These are phyloP conservation scores for Fusarium nematophilum DNA, from an alignment of 2,329 filamentous ascomycete species.

Conservation along the genomic window DNA sequence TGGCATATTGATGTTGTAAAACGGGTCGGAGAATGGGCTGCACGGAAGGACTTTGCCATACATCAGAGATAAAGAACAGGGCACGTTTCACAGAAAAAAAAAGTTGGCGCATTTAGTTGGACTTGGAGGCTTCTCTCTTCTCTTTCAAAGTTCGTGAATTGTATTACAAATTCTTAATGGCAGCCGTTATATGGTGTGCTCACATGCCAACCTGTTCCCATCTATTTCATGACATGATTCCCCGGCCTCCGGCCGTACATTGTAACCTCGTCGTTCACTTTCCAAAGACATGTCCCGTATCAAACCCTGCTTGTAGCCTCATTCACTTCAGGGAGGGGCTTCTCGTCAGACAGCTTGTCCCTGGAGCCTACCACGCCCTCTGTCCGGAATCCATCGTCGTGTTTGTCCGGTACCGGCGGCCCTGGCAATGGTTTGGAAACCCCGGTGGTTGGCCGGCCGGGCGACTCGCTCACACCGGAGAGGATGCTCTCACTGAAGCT, in stretches of 20 bases:
- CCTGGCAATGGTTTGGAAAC: constrained; percentile 21
- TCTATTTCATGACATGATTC: constrained; percentile 16
- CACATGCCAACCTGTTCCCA: constrained; percentile 15
- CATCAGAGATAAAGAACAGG: constrained; percentile 9
- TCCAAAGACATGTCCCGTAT: background rate
- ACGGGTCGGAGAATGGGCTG: constrained; percentile 22
- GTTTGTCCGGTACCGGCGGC: constrained; percentile 24
- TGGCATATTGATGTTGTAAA: constrained; percentile 19
- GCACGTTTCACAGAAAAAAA: constrained; percentile 9
- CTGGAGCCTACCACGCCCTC: constrained; percentile 42
- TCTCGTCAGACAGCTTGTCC: constrained; percentile 26
- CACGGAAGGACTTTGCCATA: background rate
- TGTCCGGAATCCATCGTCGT: constrained; percentile 43
- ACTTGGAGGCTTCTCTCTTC: no score
- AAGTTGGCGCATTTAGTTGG: no score
- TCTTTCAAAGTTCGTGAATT: background rate
- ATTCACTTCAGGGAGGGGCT: constrained; percentile 8
- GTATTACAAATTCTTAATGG: constrained; percentile 9
- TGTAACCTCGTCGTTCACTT: background rate
- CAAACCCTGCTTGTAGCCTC: constrained; percentile 23
- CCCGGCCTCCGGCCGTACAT: background rate
- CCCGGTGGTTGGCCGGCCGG: constrained; percentile 38
- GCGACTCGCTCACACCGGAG: constrained; percentile 50
- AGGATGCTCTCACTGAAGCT: constrained; percentile 60
- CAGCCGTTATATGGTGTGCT: constrained; percentile 2